Evolutionary conservation across 1,284 basidiomycete species (phyloP).

Genomic region (Cryptococcus jaspeensis): DNA sequence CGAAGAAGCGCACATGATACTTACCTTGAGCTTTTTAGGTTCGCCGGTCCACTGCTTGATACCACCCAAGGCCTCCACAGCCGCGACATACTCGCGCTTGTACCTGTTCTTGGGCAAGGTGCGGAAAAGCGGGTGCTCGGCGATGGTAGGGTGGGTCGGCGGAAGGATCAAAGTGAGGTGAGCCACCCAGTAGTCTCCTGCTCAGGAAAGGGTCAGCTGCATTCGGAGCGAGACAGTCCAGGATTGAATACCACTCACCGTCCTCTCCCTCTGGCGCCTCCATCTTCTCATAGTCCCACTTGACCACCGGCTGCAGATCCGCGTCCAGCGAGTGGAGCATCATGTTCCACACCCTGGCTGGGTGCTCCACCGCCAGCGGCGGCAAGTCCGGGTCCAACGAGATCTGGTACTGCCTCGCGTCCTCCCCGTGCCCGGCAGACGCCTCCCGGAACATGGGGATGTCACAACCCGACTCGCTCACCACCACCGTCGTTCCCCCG

Average conservation of each 20-base stretch:
- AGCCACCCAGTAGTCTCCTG: constrained; percentile 13
- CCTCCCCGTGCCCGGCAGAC: not conserved
- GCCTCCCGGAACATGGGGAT: constrained; percentile 15
- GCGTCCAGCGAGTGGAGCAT: constrained; percentile 30
- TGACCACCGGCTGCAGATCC: constrained; percentile 31
- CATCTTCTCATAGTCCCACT: constrained; percentile 32
- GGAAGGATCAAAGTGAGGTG: constrained; percentile 34
- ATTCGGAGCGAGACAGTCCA: not conserved
- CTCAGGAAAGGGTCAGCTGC: not conserved
- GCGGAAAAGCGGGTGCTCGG: constrained; percentile 17
- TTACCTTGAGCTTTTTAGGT: constrained; percentile 28
- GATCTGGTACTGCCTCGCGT: constrained; percentile 6
- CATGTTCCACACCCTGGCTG: constrained; percentile 39
- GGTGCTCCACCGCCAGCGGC: constrained; percentile 33
- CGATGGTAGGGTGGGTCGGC: constrained; percentile 30
- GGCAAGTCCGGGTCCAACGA: constrained; percentile 28
- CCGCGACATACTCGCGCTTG: constrained; percentile 25
- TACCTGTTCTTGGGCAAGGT: constrained; percentile 26
- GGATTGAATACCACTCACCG: constrained; percentile 3
- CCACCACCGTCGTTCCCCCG: constrained; percentile 2
- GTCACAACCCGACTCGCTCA: constrained; percentile 17
- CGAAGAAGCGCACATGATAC: not conserved
- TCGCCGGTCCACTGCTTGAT: constrained; percentile 29
- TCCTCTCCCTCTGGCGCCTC: not conserved
- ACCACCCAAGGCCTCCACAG: constrained; percentile 26